Percentiles rank a stretch among this genome's conserved stretches.
Conservation (phyloP, 305 asterid genomes). For the Lippia alba region DNA sequence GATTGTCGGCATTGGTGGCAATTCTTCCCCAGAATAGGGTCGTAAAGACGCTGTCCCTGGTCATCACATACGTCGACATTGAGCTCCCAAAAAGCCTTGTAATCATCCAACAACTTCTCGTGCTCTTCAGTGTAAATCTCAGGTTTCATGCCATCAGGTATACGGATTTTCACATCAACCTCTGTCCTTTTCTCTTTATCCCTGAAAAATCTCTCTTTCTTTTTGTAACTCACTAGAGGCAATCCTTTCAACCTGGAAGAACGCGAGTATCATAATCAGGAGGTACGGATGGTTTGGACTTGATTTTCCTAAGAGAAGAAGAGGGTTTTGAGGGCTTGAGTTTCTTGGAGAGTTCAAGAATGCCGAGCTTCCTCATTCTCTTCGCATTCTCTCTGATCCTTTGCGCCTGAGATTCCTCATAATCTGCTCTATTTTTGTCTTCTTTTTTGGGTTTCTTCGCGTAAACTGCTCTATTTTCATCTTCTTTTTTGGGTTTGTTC, state of each 20-base stretch:
- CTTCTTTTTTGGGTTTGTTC: background rate
- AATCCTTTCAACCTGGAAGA: conserved; percentile 64
- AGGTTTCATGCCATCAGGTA: conserved; percentile 56
- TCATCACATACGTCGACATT: conserved; percentile 60
- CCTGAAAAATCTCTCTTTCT: no score
- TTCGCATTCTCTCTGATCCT: conserved; percentile 69
- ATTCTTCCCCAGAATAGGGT: conserved; percentile 51
- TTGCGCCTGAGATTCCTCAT: conserved; percentile 61
- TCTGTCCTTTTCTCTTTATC: conserved; percentile 18
- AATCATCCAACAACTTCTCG: conserved; percentile 66
- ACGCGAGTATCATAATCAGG: conserved; percentile 52
- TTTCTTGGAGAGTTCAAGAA: conserved; percentile 52
- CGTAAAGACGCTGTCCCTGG: conserved; percentile 62
- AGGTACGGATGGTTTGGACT: conserved; percentile 8
- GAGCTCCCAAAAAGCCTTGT: conserved; percentile 53
- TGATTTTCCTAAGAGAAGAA: conserved; percentile 28
- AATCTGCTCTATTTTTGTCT: no score
- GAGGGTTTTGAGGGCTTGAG: conserved; percentile 45
- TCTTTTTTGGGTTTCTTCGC: no score
- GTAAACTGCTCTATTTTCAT: no score
- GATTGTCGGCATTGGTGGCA: conserved; percentile 89
- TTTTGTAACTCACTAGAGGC: conserved; percentile 54
- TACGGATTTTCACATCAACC: conserved; percentile 42
- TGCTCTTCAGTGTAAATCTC: conserved; percentile 71
- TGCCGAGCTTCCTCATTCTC: conserved; percentile 67